phyloP scores from a whole-genome alignment of 441 rosid genomes.

The Adansonia rubrostipa region DNA sequence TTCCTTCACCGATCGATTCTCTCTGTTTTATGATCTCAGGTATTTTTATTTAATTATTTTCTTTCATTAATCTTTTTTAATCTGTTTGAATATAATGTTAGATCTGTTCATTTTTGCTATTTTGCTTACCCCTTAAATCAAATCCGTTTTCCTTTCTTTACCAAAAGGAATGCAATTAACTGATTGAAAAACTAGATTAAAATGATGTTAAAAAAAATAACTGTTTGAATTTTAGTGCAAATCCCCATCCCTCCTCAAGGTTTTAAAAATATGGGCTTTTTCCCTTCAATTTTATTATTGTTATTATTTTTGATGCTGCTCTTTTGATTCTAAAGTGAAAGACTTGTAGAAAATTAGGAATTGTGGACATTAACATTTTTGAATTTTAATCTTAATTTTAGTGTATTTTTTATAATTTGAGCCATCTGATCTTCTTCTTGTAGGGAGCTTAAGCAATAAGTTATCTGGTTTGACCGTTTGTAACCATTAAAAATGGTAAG shows the following conservation, averaged over 20 bases:
- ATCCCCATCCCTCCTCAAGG: not conserved
- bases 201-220: not conserved
- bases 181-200: not conserved
- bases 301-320: not conserved
- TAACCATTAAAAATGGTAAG: constrained; percentile 37
- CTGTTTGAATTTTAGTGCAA: not conserved
- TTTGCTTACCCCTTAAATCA: not conserved
- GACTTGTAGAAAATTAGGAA: not conserved
- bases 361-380: not conserved
- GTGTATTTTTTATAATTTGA: not conserved
- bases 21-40: not conserved
- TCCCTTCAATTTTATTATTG: not conserved
- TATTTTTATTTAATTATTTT: not conserved
- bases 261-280: not conserved
- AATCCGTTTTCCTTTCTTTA: not conserved
- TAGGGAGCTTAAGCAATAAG: constrained; percentile 33
- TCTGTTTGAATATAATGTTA: not conserved
- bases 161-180: not conserved
- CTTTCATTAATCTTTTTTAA: not conserved
- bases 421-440: constrained; percentile 9
- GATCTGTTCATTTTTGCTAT: not conserved
- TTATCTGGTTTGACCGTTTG: constrained; percentile 7
- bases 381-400: not conserved
- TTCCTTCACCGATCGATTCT: not conserved
- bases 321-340: not conserved